Conservation (phyloP, 441 rosid genomes). For the Adansonia grandidieri region DNA sequence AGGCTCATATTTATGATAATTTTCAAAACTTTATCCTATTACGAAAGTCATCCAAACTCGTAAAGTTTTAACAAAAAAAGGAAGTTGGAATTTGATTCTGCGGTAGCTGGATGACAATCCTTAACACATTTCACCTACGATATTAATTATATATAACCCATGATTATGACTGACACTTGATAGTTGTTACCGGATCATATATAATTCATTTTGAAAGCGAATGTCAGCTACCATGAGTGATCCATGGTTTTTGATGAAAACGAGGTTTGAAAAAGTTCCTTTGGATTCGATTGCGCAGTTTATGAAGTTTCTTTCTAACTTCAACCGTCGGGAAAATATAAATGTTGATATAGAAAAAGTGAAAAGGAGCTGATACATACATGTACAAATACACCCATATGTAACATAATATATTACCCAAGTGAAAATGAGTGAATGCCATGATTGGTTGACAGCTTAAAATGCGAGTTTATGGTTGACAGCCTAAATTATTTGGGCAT, state of each 20-base stretch:
- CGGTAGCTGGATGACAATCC: slow-evolving; percentile 13
- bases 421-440: no score
- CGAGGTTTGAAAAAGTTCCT: no score
- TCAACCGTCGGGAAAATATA: no score
- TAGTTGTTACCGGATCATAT: neutral
- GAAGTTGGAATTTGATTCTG: slow-evolving; percentile 12
- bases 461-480: no score
- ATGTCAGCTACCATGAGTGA: neutral
- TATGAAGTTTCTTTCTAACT: no score
- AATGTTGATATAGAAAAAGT: no score
- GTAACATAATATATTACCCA: no score
- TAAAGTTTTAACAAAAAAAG: neutral
- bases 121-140: neutral
- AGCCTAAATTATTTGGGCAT: no score
- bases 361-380: no score
- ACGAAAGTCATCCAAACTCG: neutral
- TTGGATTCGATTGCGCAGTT: no score
- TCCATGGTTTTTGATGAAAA: neutral
- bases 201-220: neutral
- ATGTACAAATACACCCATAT: no score
- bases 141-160: neutral
- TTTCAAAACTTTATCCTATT: neutral
- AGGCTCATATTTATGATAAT: neutral
- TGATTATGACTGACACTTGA: slow-evolving; percentile 12
- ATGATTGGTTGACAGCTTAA: no score